phyloP scores from a whole-genome alignment of 2,329 filamentous ascomycete genomes.

The Penicillium italicum region DNA sequence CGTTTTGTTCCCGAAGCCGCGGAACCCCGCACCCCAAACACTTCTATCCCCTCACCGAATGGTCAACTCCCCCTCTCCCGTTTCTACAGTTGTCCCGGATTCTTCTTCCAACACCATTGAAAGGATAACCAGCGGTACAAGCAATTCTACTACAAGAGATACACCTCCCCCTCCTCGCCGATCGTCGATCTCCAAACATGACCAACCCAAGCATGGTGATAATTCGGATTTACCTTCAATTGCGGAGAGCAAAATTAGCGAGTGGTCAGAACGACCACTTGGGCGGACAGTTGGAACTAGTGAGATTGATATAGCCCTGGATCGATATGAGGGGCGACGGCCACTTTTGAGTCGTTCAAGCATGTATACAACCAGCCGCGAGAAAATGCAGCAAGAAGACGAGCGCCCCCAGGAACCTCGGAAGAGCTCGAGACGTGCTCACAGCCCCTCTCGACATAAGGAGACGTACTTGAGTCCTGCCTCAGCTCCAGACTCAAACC shows the following conservation, averaged over 20 bases:
- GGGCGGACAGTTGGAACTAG: conserved; percentile 33
- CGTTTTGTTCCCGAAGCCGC: conserved; percentile 42
- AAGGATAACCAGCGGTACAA: conserved; percentile 17
- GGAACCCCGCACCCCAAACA: conserved; percentile 25
- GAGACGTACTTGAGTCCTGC: conserved; percentile 27
- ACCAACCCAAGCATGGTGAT: conserved; percentile 15
- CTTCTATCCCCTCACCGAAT: conserved; percentile 44
- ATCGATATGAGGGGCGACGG: conserved; percentile 27
- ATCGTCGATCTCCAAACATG: conserved; percentile 10
- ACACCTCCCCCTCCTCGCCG: conserved; percentile 20
- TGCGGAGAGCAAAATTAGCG: conserved; percentile 19
- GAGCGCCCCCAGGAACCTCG: conserved; percentile 18
- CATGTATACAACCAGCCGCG: conserved; percentile 23
- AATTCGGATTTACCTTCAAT: conserved; percentile 18
- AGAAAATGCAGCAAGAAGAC: conserved; percentile 19
- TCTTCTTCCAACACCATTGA: conserved; percentile 23
- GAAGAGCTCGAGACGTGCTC: conserved; percentile 18
- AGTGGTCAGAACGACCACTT: conserved; percentile 26
- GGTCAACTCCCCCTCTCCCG: conserved; percentile 40
- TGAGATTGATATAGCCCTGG: conserved; percentile 34
- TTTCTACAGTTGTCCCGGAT: conserved; percentile 35
- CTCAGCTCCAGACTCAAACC: conserved; percentile 10
- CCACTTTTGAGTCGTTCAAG: conserved; percentile 26
- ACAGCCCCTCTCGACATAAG: conserved; percentile 25
- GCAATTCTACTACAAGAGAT: conserved; percentile 24